Percentiles rank a stretch among this genome's conserved stretches.
Conservation (phyloP, 75 land plant genomes). For the Isoetes taiwanensis region DNA sequence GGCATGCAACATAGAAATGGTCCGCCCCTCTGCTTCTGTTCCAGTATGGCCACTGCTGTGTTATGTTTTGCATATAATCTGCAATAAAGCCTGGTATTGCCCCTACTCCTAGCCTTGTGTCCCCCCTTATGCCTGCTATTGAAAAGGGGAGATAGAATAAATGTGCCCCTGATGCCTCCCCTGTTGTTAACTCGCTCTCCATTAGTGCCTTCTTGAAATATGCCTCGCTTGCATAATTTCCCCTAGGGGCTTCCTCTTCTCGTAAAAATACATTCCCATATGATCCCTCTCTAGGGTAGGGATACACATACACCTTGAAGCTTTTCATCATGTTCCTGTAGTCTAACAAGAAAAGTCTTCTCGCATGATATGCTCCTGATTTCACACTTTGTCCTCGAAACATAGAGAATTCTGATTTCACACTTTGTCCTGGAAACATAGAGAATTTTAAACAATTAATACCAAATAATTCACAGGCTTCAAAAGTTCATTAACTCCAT, state of each 20-base stretch:
- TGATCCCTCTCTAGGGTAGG: background rate
- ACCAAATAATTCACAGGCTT: too few relatives aligned
- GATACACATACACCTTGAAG: slow-evolving; percentile 1
- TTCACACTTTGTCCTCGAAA: too few relatives aligned
- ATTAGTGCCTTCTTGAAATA: slow-evolving; percentile 4
- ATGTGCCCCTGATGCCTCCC: background rate
- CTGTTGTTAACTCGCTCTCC: background rate
- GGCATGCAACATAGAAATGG: slow-evolving; percentile 8
- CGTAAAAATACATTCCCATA: background rate
- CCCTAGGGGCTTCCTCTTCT: background rate
- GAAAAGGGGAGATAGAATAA: background rate
- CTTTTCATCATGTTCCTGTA: background rate
- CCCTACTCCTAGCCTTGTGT: background rate
- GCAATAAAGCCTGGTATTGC: background rate
- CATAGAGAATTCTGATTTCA: too few relatives aligned
- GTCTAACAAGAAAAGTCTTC: background rate
- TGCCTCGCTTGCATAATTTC: slow-evolving; percentile 4
- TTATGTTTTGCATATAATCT: background rate
- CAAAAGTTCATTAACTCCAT: too few relatives aligned
- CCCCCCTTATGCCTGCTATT: background rate
- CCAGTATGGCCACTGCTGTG: background rate
- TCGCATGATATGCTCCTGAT: background rate
- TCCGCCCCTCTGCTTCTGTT: background rate
- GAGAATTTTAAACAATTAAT: too few relatives aligned
- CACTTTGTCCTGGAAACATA: too few relatives aligned